Base-by-base conservation (phyloP, 352 stramenopile genomes). In the Thalassiosira livingstoniorum region DNA sequence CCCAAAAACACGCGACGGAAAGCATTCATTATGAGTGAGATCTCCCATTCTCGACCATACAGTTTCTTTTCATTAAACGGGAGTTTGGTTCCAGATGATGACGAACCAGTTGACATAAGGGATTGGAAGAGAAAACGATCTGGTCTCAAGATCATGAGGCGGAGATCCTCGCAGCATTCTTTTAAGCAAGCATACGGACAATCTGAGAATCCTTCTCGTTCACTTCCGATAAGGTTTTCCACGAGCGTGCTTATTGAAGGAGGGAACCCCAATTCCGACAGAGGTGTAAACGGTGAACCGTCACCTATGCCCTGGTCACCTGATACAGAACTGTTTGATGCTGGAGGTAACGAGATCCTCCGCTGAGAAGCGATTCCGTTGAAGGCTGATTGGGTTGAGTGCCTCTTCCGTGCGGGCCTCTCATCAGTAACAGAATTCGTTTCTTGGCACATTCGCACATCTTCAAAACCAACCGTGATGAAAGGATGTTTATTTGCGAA, bases 11-110 rank as follows among this genome's bases (percentile, higher is more conserved):
- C 69, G 32, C 75, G 43, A 37, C 70, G 75, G 32, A 83, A 83
- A 42, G 60, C 53, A 60, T 83, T 61, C 7, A 27, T 61, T 39
- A 87, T 65, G 2, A 54, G 13, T 0, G 37, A 71, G 7, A 54
- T n/a, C 54, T 87, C 80, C 21, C 68, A 45, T 27, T 74, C 61
- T 15, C 80, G 62, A 1, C 80, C 80, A 58, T 87, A 87, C 39
- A 87, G 45, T 45, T 75, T 82, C 29, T 21, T 72, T 27, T 32
- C 45, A 43, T 25, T 75, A 23, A 4, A 66, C 15, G 25, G 78
- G 29, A n/a, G 13, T 63, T 31, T 25, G 2, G 2, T 35, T 45
- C 62, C 15, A 23, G 2, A 34, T 32, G 2, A 51, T 43, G 35
- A 21, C 25, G 34, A 65, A 39, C 42, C 13, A 42, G 11, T 62